A percentile compares a stretch with the other conserved stretches of the same genome.
Evolutionary conservation across 2,329 filamentous ascomycete genomes (phyloP).

Genomic region (Fusarium abutilonis): DNA sequence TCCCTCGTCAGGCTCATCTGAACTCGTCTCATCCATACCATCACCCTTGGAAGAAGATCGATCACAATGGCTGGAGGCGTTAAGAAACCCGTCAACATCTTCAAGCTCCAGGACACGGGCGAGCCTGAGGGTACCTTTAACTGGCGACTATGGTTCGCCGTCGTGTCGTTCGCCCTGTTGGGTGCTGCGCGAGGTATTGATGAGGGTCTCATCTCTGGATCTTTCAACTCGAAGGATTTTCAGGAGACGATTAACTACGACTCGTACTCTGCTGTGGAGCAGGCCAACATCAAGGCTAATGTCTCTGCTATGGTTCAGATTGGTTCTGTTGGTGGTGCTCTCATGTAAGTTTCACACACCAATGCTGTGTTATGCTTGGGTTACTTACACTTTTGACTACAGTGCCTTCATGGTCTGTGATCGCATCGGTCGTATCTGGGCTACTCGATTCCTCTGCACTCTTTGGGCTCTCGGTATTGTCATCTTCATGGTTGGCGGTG

Average conservation of each 20-base stretch:
- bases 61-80: slow-evolving; percentile 60
- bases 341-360: slow-evolving; percentile 55
- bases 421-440: slow-evolving; percentile 70
- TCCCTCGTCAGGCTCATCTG: neutral
- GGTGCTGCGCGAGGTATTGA: slow-evolving; percentile 83
- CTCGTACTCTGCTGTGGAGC: slow-evolving; percentile 60
- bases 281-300: slow-evolving; percentile 77
- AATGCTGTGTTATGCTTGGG: neutral
- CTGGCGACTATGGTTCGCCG: slow-evolving; percentile 81
- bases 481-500: slow-evolving; percentile 64
- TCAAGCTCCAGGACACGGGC: slow-evolving; percentile 69
- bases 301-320: slow-evolving; percentile 86
- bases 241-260: slow-evolving; percentile 66
- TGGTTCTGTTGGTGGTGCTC: slow-evolving; percentile 76
- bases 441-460: slow-evolving; percentile 65
- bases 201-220: slow-evolving; percentile 79
- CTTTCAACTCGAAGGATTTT: slow-evolving; percentile 74
- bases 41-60: neutral
- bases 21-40: neutral
- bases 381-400: neutral
- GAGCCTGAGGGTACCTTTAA: slow-evolving; percentile 79
- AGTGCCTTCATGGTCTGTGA: slow-evolving; percentile 69
- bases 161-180: slow-evolving; percentile 77
- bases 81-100: slow-evolving; percentile 70
- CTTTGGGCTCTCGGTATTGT: slow-evolving; percentile 68